Evolutionary conservation across 371 early-diverging fungal genomes (phyloP), one percentile per base, ranked within the genome.

Genomic region (Mortierella sp.): DNA sequence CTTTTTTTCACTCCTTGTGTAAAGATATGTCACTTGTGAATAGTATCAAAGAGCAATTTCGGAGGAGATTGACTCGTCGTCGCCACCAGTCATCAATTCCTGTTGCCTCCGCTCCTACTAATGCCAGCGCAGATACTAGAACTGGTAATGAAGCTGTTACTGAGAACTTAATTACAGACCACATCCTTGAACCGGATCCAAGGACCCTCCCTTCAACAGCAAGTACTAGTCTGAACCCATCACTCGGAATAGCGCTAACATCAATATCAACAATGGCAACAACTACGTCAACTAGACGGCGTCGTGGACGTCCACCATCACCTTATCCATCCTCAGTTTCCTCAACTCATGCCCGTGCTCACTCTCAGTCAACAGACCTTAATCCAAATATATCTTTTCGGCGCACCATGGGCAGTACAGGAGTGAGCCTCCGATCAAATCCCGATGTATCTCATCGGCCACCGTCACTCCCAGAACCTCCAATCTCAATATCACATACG

Each of bases 251-350:
- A 23, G 6, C 19, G 12, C 29, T 17, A 32, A 57, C 35, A 34
- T 4, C 37, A 34, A 57, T 22, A 12, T 12, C 58, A 35, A 57
- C 58, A 57, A 13, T n/a, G 7, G 19, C 34, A 32, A 57, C 35
- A 54, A 28, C 26, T 5, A 55, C 32, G 55, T 28, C 55, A 22
- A 19, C n/a, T 13, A 35, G 2, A 34, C 31, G 22, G 5, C 58
- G 35, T n/a, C 60, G 40, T 23, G 23, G 37, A 12, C 67, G 67
- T 5, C 37, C 67, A 13, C 60, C 67, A 17, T 66, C 60, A 35
- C 67, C 60, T 7, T 59, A 66, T 66, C 67, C 67, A 28, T 17
- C 40, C 28, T 23, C 45, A 22, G 13, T 49, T 12, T 3, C 51
- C 28, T 64, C 22, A 23, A 12, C 26, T 17, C 43, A 42, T 15